Evolutionary conservation across 2,329 filamentous ascomycete species (phyloP).

Genomic region (Diaporthe sp.): DNA sequence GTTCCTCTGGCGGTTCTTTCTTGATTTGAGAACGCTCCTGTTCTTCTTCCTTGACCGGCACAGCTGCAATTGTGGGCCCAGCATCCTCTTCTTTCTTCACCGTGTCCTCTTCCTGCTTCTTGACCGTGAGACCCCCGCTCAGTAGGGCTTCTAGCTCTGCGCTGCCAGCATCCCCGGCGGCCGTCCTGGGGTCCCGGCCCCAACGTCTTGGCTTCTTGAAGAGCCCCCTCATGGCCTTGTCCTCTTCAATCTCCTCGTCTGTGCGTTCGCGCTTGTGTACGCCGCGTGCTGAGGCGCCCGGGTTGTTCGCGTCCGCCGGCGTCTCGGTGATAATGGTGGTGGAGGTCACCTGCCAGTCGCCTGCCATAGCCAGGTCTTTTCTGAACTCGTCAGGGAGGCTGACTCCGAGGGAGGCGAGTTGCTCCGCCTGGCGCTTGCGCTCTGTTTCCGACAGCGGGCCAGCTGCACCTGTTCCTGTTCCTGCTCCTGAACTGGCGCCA

Average conservation of each 20-base stretch:
- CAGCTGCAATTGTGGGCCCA: conserved; percentile 39
- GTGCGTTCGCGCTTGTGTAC: conserved; percentile 71
- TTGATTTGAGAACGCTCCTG: conserved; percentile 47
- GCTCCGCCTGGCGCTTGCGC: conserved; percentile 84
- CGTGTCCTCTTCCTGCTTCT: conserved; percentile 42
- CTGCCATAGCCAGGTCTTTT: conserved; percentile 85
- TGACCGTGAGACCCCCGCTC: conserved; percentile 47
- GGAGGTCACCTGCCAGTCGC: conserved; percentile 84
- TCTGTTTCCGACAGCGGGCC: conserved; percentile 66
- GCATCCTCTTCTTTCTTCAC: conserved; percentile 43
- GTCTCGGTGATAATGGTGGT: conserved; percentile 66
- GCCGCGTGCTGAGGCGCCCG: conserved; percentile 61
- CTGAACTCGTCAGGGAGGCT: conserved; percentile 83
- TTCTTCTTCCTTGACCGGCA: conserved; percentile 53
- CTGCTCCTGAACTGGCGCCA: not conserved
- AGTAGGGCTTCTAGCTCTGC: conserved; percentile 73
- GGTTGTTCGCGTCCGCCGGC: conserved; percentile 49
- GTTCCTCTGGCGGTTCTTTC: conserved; percentile 50
- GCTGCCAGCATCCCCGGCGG: conserved; percentile 54
- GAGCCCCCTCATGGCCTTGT: conserved; percentile 65
- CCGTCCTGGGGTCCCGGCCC: conserved; percentile 64
- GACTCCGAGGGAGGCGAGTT: conserved; percentile 89
- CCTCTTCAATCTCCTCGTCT: conserved; percentile 70
- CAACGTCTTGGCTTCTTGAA: conserved; percentile 69
- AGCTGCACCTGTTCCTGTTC: not conserved